These are phyloP conservation scores for Candida namnaoensis DNA, from an alignment of 805 yeast genomes.

Conservation along the genomic window DNA sequence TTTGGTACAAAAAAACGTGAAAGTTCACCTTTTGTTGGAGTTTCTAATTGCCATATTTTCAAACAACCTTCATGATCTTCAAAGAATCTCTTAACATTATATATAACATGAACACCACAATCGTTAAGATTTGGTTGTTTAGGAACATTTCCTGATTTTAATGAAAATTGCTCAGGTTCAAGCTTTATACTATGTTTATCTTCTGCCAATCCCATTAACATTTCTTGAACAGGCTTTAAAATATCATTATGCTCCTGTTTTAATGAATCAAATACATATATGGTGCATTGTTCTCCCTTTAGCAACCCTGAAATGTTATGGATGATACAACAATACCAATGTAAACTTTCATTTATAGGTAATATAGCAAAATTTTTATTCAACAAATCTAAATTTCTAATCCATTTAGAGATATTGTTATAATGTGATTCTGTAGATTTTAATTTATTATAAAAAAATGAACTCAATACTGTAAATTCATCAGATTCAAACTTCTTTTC, in stretches of 20 bases:
- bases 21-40: too few species aligned
- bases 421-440: conserved; percentile 39
- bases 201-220: conserved; percentile 59
- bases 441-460: conserved; percentile 74
- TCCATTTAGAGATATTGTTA: conserved; percentile 69
- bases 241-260: conserved; percentile 48
- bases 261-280: conserved; percentile 68
- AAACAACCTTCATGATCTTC: conserved; percentile 38
- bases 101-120: conserved; percentile 89
- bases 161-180: conserved; percentile 34
- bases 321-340: conserved; percentile 84
- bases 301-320: conserved; percentile 35
- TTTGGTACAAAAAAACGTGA: conserved; percentile 13
- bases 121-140: conserved; percentile 84
- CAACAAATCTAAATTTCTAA: conserved; percentile 56
- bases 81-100: conserved; percentile 56
- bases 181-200: conserved; percentile 49
- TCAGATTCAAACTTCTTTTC: conserved; percentile 7
- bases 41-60: conserved; percentile 11
- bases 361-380: conserved; percentile 53
- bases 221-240: conserved; percentile 42
- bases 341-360: conserved; percentile 75
- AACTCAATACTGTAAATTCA: conserved; percentile 56
- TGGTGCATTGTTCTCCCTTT: conserved; percentile 6
- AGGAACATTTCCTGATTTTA: conserved; percentile 55